Percentiles rank a stretch among this genome's conserved stretches.
Conservation (phyloP, 2,329 filamentous ascomycete genomes). For the Rachicladosporium sp. region DNA sequence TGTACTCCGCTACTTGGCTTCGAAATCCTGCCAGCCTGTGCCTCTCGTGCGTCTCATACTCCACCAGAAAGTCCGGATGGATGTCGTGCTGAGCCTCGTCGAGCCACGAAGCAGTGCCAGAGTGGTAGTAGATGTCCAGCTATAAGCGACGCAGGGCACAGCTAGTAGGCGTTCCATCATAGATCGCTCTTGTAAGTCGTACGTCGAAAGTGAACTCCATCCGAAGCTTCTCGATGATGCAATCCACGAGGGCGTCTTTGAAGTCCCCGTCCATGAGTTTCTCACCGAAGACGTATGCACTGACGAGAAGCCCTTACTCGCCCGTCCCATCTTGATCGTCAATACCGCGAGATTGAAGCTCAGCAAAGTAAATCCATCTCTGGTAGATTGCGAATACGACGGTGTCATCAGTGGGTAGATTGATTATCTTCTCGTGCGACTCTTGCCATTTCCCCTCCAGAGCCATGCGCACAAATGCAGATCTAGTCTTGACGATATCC, state of each 20-base stretch:
- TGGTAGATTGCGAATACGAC: conserved; percentile 9
- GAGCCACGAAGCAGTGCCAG: conserved; percentile 4
- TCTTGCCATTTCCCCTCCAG: conserved; percentile 9
- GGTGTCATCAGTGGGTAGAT: conserved; percentile 4
- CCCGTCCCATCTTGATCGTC: background rate
- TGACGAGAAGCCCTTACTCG: conserved; percentile 5
- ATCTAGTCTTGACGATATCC: background rate
- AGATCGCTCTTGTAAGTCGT: conserved; percentile 6
- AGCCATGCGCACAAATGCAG: conserved; percentile 8
- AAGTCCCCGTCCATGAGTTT: conserved; percentile 13
- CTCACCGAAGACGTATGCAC: conserved; percentile 16
- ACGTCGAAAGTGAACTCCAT: background rate
- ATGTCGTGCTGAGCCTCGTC: background rate
- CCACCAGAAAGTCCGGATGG: conserved; percentile 7
- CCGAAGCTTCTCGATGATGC: conserved; percentile 7
- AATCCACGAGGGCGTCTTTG: conserved; percentile 13
- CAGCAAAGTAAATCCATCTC: conserved; percentile 9
- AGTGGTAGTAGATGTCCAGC: conserved; percentile 9
- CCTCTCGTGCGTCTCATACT: conserved; percentile 4
- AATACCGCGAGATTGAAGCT: background rate
- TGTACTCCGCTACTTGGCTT: background rate
- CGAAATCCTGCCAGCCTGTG: background rate
- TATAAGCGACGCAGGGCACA: conserved; percentile 10
- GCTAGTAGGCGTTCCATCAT: conserved; percentile 5
- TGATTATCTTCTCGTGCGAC: conserved; percentile 3